A percentile compares a stretch with the other conserved stretches of the same genome.
Evolutionary conservation across 176 grass and related monocot genomes (phyloP).

Genomic region (Panicum miliaceum): DNA sequence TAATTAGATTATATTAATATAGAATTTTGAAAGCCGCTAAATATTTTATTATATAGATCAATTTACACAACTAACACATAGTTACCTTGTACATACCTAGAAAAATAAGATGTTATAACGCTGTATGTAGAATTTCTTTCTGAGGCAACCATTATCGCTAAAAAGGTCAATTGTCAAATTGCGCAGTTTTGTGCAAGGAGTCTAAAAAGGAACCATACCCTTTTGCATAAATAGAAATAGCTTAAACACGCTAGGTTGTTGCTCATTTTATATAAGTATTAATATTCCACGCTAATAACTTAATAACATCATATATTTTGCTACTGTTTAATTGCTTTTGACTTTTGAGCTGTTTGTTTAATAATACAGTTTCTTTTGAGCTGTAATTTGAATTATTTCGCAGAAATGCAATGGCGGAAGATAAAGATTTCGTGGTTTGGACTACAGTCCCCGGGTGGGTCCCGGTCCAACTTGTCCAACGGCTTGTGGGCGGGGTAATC

Average conservation of each 20-base stretch:
- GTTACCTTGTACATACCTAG: neutral
- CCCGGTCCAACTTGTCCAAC: slow-evolving; percentile 34
- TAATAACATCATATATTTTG: neutral
- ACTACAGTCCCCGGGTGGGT: neutral
- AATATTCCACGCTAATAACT: neutral
- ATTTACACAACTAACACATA: neutral
- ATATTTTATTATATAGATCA: too few relatives aligned
- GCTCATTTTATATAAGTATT: neutral
- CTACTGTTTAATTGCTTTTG: neutral
- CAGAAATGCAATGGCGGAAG: neutral
- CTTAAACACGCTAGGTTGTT: too few relatives aligned
- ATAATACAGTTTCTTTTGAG: neutral
- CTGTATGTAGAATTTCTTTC: neutral
- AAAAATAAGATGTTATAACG: neutral
- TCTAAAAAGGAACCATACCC: neutral
- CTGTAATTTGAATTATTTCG: neutral
- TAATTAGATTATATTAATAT: too few relatives aligned
- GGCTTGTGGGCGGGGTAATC: slow-evolving; percentile 24
- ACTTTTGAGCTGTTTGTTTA: neutral
- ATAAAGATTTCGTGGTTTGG: neutral
- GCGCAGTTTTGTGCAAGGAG: neutral
- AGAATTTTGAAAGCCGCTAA: too few relatives aligned
- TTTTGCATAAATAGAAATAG: neutral
- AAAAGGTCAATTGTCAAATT: neutral
- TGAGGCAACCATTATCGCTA: neutral